Evolutionary conservation across 345 rosid genomes (phyloP).

Genomic region (Moricandia moricandioides): DNA sequence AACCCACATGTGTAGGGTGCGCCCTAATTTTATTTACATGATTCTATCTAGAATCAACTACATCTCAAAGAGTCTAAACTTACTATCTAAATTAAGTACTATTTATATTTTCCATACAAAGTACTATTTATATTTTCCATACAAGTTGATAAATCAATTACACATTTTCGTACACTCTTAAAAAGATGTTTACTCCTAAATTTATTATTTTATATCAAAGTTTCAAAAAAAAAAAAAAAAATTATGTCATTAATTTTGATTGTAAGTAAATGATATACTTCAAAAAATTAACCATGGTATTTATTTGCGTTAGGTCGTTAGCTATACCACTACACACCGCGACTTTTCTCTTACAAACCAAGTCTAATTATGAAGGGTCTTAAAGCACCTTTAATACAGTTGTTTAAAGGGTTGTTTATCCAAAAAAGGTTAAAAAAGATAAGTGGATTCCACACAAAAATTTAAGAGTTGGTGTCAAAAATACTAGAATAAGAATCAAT

Average conservation of each 20-base stretch:
- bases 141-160: background rate
- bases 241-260: background rate
- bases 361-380: no score
- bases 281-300: background rate
- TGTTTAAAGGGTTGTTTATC: no score
- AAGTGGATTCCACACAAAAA: no score
- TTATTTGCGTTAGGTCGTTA: background rate
- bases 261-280: background rate
- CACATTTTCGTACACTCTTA: background rate
- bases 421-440: no score
- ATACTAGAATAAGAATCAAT: no score
- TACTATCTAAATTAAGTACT: no score
- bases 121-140: no score
- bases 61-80: background rate
- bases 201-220: background rate
- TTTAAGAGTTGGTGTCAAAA: no score
- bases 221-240: no score
- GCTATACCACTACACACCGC: background rate
- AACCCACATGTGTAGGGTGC: background rate
- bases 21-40: background rate
- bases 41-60: no score
- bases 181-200: background rate
- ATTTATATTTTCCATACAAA: no score
- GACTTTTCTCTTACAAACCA: background rate
- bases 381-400: no score